Evolutionary conservation across 768 basidiomycete species (phyloP), one percentile per base, ranked within the genome.

Genomic region (Saitozyma sp.): DNA sequence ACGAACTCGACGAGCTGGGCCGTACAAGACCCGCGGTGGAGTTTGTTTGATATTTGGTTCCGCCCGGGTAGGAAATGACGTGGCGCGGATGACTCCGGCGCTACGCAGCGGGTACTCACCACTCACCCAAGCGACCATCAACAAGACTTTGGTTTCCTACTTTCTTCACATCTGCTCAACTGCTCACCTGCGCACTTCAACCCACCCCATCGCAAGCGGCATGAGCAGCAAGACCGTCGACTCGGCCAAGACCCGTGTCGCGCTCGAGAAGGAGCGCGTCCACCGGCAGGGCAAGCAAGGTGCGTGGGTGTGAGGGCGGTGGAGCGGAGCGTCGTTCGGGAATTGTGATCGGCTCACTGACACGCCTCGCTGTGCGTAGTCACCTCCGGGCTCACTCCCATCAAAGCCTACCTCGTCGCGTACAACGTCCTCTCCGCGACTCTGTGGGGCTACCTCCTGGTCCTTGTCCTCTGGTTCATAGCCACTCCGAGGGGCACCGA

Each of bases 341-440:
- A 8, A 37, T 46, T 16, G 11, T 3, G 41, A 16, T 48, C 17
- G 7, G 3, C 41, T n/a, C 43, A 10, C n/a, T 14, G 14, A 38
- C 41, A 55, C 6, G 14, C 42, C 13, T 48, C 16, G 20, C 10
- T 16, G 17, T 38, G 4, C 49, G 9, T 45, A 61, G 58, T 58
- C 59, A 59, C 48, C 38, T 54, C 62, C 46, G 53, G 64, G 37
- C 59, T 72, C 7, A 69, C 71, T 9, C 70, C 73, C 0, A 39
- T 76, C 61, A 77, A 74, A 45, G 54, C 66, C 76, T 96, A 95
- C 81, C 84, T 97, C 3, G 69, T 90, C 59, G 76, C 81, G 0
- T 97, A 93, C 84, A 96, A 97, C 81, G 68, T 84, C 65, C 71
- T 87, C 42, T 92, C 91, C 0, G 82, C 88, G 0, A 52, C 86